Evolutionary conservation across 2,329 filamentous ascomycete genomes (phyloP), one percentile per base, ranked within the genome.

Genomic region (Alternaria viburni): DNA sequence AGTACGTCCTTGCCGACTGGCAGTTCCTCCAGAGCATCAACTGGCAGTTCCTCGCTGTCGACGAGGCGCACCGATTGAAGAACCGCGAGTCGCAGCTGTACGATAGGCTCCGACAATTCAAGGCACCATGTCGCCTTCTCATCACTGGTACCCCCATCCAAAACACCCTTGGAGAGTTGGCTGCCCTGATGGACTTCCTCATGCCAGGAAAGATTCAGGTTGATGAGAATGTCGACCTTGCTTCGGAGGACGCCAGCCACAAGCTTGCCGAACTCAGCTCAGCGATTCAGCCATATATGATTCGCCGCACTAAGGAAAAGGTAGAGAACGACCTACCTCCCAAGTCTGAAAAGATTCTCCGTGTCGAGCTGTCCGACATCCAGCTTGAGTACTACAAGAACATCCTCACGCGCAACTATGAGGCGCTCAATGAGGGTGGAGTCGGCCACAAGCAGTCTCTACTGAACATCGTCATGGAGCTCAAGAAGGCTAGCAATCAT

Each of bases 351-450:
- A 99, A 98, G 84, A 99, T 99, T 69, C 97, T 99, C 77, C 93
- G 96, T 59, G 96, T 99, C 44, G 96, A 98, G 80, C 86, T 99
- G 54, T 97, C 96, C 0, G 96, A 99, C 80, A 90, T 98, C 26
- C 96, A 99, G 77, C 85, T 98, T 10, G 95, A 99, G 68, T 98
- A 97, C 80, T 99, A 99, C 85, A 98, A 98, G 82, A 98, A 98
- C 76, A 98, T 99, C 62, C 85, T 99, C 23, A 98, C 96, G 0
- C 90, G 95, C 74, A 99, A 99, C 77, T 99, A 99, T 74, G 90
- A 93, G 28, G 96, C 95, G 4, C 86, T 99, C 30, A 97, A 96
- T 72, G 92, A 97, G 75, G 95, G 93, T 49, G 90, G 91, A 47
- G 93, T 89, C 64, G 96, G 95, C 6, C 93, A 96, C 79, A 98